Evolutionary conservation across 768 basidiomycete genomes (phyloP), one percentile per base, ranked within the genome.

Genomic region (Pleurotus tuber-regium): DNA sequence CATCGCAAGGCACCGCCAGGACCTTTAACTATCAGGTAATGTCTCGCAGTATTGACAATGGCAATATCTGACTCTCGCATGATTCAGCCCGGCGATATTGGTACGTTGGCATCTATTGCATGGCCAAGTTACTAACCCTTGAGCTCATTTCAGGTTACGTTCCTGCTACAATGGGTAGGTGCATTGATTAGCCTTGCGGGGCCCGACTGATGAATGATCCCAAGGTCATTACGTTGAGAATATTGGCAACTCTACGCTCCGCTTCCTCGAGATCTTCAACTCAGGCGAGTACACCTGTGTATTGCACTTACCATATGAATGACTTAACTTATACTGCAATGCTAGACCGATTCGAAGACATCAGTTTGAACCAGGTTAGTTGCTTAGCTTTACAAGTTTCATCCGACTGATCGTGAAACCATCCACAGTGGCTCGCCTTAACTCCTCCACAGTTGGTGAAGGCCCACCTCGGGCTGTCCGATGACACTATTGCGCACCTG

Each of bases 1-100:
- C 80, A 5, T 68, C 77, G 3, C 65, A 68, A 53, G 69, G 70
- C 23, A 81, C 79, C 55, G 78, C 83, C 2, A 63, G 75, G 49
- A 84, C 83, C 1, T 86, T 77, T 66, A 73, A 86, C 61, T 85
- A 78, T 59, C 75, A n/a, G 75, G 59, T 78, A 77, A 54, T 18
- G 46, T 42, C 31, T n/a, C n/a, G n/a, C n/a, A n/a, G n/a, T 25
- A 19, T 21, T n/a, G 18, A 40, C 16, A n/a, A 19, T 48, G 35
- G 12, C 14, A 14, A 24, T 4, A 35, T 51, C 21, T 28, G 21
- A 41, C 21, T 21, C 23, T 21, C 40, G 28, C 23, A 19, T 29
- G 10, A 50, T n/a, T n/a, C n/a, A 73, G 66, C 60, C 68, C 23
- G 72, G 72, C 10, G 72, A 73, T 57, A 61, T 72, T 46, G 72